These are phyloP conservation scores for Calendula officinalis DNA, from an alignment of 129 eudicot genomes.

Conservation along the genomic window DNA sequence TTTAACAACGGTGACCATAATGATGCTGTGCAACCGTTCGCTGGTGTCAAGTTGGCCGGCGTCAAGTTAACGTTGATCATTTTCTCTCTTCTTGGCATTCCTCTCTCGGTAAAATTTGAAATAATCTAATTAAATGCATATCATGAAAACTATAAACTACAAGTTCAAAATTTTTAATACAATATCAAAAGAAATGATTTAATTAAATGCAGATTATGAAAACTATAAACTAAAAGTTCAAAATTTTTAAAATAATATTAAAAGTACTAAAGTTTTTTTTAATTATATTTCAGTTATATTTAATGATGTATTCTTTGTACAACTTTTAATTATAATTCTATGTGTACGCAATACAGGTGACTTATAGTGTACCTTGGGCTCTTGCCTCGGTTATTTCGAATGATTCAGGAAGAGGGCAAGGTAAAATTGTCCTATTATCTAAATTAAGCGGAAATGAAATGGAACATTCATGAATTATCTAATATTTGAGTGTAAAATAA, in stretches of 20 bases:
- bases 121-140: slow-evolving; percentile 7
- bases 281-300: too few species aligned
- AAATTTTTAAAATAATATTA: too few species aligned
- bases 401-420: slow-evolving; percentile 52
- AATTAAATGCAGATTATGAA: slow-evolving; percentile 16
- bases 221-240: too few species aligned
- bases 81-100: slow-evolving; percentile 67
- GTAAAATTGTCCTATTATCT: slow-evolving; percentile 15
- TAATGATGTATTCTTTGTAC: neutral
- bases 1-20: slow-evolving; percentile 13
- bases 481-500: too few species aligned
- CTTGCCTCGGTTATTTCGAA: slow-evolving; percentile 52
- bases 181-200: too few species aligned
- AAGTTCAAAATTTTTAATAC: too few species aligned
- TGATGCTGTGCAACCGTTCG: slow-evolving; percentile 30
- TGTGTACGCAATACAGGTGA: slow-evolving; percentile 38
- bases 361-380: slow-evolving; percentile 55
- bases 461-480: too few species aligned
- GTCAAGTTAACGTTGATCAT: slow-evolving; percentile 66
- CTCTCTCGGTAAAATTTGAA: slow-evolving; percentile 76
- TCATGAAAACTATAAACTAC: too few species aligned
- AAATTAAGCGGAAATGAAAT: too few species aligned
- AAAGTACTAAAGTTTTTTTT: too few species aligned
- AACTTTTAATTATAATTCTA: neutral
- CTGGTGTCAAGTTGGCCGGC: slow-evolving; percentile 49